Evolutionary conservation across 352 stramenopile species (phyloP).

Genomic region (Globisporangium polare): DNA sequence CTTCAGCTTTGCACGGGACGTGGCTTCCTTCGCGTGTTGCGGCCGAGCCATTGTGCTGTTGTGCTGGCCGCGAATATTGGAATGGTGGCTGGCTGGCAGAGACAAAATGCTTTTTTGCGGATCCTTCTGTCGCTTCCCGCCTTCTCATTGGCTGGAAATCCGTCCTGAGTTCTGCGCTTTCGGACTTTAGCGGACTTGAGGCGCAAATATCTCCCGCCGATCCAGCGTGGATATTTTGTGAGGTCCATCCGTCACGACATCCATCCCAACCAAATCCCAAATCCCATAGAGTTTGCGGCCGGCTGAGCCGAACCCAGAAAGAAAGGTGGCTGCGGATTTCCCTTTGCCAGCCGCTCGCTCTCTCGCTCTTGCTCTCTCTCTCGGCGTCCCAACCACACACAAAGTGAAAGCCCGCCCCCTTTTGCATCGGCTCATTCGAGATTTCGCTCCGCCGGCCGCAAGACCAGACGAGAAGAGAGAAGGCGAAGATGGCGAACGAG

Average conservation of each 20-base stretch:
- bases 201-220: neutral
- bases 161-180: conserved; percentile 9
- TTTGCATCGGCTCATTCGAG: conserved; percentile 5
- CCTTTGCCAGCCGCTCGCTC: neutral
- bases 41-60: neutral
- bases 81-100: neutral
- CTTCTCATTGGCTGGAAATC: neutral
- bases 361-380: no score
- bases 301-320: neutral
- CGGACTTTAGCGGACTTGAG: neutral
- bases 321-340: conserved; percentile 7
- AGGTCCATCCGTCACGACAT: neutral
- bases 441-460: conserved; percentile 1
- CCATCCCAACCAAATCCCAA: neutral
- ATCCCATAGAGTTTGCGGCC: neutral
- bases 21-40: neutral
- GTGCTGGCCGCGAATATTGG: neutral
- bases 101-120: neutral
- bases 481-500: conserved; percentile 21
- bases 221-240: conserved; percentile 8
- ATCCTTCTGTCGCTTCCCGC: neutral
- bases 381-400: no score
- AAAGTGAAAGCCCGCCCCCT: neutral
- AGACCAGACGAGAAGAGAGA: neutral
- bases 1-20: conserved; percentile 3